These are phyloP conservation scores for Fusarium newnesense DNA, from an alignment of 2,329 filamentous ascomycete species.

Conservation along the genomic window DNA sequence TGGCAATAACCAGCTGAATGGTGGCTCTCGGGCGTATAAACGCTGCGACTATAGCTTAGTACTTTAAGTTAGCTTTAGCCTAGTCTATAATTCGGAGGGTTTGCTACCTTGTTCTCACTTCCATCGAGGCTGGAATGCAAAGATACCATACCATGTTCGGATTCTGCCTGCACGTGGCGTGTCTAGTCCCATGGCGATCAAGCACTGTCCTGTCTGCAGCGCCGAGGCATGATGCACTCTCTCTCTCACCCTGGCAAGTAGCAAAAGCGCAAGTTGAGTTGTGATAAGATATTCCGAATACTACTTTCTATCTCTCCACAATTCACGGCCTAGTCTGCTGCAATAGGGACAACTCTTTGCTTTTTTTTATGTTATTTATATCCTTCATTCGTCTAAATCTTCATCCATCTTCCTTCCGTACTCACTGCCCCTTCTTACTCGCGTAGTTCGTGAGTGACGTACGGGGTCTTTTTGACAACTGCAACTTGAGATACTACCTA, in stretches of 20 bases:
- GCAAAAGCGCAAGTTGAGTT: not conserved
- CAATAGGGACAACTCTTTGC: not conserved
- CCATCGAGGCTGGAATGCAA: conserved; percentile 14
- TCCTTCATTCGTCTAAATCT: not conserved
- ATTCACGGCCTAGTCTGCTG: not conserved
- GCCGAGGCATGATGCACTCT: conserved; percentile 16
- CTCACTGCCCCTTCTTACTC: not conserved
- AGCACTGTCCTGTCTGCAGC: not conserved
- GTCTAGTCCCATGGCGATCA: not conserved
- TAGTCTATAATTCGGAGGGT: not conserved
- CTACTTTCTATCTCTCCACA: conserved; percentile 12
- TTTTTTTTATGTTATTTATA: not conserved
- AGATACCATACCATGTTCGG: conserved; percentile 7
- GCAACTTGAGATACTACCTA: not conserved
- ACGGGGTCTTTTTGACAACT: not conserved
- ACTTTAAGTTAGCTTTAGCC: not conserved
- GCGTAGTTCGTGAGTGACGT: conserved; percentile 5
- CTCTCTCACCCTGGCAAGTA: not conserved
- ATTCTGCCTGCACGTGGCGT: conserved; percentile 13
- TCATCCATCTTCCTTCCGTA: too few relatives aligned
- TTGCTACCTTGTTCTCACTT: not conserved
- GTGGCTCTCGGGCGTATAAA: not conserved
- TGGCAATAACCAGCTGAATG: not conserved
- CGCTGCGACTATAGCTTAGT: not conserved
- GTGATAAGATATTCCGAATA: not conserved